Evolutionary conservation across 2,329 filamentous ascomycete species (phyloP).

Genomic region (Fusarium nelsonii): DNA sequence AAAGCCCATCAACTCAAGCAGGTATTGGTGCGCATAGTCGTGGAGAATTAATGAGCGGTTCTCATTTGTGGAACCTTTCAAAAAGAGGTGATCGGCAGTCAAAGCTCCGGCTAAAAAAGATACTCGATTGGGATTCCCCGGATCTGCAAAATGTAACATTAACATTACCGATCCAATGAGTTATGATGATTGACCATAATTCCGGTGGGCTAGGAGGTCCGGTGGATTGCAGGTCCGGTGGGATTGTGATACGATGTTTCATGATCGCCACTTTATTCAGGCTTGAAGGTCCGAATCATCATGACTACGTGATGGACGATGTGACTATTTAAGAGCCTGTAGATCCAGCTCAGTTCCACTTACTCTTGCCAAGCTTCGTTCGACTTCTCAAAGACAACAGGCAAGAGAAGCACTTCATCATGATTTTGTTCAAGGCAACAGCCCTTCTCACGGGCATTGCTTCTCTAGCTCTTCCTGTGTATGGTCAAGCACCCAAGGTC

Average conservation of each 20-base stretch:
- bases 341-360: not conserved
- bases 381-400: rapidly evolving
- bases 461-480: not conserved
- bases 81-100: not conserved
- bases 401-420: not conserved
- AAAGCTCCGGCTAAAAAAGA: constrained; percentile 5
- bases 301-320: not conserved
- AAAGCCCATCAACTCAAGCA: not conserved
- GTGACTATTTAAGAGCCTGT: constrained; percentile 3
- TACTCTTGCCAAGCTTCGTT: not conserved
- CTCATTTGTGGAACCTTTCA: constrained; percentile 29
- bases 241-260: not conserved
- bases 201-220: not conserved
- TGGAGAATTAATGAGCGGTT: not conserved
- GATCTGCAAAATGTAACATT: constrained; percentile 34
- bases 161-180: constrained; percentile 29
- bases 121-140: constrained; percentile 6
- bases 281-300: too few species aligned
- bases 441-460: constrained; percentile 16
- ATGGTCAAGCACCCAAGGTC: constrained; percentile 5
- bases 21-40: constrained; percentile 31
- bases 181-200: not conserved
- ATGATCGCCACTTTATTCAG: not conserved
- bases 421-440: constrained; percentile 24
- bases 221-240: not conserved